A percentile compares a stretch with the other conserved stretches of the same genome.
These are phyloP conservation scores for Auriscalpium microsporum DNA, from an alignment of 768 basidiomycete species.

Conservation along the genomic window DNA sequence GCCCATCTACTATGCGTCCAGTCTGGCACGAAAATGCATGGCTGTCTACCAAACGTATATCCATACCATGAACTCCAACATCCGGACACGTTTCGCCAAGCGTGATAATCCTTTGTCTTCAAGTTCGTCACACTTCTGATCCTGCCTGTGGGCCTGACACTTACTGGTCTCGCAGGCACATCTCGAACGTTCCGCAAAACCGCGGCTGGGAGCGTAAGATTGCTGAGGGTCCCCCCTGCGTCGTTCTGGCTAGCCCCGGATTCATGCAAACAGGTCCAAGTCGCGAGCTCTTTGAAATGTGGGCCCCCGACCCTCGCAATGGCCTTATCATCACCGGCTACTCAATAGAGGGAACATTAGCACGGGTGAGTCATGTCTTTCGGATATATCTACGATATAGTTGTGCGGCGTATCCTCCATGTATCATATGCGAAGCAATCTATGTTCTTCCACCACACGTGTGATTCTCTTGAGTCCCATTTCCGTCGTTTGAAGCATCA, in stretches of 20 bases:
- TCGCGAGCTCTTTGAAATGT: constrained; percentile 89
- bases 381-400: constrained; percentile 1
- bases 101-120: constrained; percentile 97
- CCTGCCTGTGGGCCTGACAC: not conserved
- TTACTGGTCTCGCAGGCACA: constrained; percentile 42
- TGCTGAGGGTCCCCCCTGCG: constrained; percentile 91
- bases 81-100: constrained; percentile 84
- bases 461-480: constrained; percentile 6
- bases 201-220: constrained; percentile 90
- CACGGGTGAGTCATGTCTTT: constrained; percentile 75
- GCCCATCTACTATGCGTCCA: constrained; percentile 95
- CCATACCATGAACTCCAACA: constrained; percentile 96
- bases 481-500: not conserved
- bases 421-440: constrained; percentile 21
- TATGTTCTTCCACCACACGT: constrained; percentile 13
- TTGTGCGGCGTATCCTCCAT: constrained; percentile 5
- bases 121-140: constrained; percentile 49
- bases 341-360: constrained; percentile 95
- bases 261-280: constrained; percentile 90
- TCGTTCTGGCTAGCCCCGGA: constrained; percentile 93
- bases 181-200: constrained; percentile 78
- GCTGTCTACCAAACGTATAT: constrained; percentile 98
- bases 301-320: constrained; percentile 95
- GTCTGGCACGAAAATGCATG: constrained; percentile 95
- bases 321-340: constrained; percentile 96